Evolutionary conservation across 768 basidiomycete species (phyloP), one percentile per base, ranked within the genome.

Genomic region (Leccinum boreale): DNA sequence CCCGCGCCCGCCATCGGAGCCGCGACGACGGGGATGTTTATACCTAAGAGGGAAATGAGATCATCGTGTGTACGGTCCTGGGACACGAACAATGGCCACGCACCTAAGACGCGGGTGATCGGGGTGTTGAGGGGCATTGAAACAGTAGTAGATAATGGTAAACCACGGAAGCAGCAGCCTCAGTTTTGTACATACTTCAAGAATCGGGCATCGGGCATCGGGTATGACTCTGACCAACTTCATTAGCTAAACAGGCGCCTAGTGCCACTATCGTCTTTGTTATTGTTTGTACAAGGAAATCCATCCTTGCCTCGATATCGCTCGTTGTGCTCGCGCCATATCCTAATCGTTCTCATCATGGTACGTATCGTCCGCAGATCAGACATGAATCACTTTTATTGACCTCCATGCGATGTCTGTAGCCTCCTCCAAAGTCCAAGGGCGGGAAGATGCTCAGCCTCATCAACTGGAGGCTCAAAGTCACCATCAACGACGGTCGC

Each of bases 401-500:
- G 58, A 74, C 52, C 1, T 31, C 1, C 51, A 1, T 56, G 12
- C 39, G 57, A 47, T 23, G 4, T 24, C 42, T 42, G n/a, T 70
- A 93, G 92, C 89, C 91, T 80, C 92, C 94, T 63, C 94, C 94
- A 59, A 97, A 97, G 80, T 92, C 94, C 47, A 95, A 96, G 79
- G 94, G 94, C 71, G 94, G 95, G 73, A 94, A 95, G 82, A 97
- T 99, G 94, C 87, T 96, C 73, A 77, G 87, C 73, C 88, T 98
- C 78, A 85, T 99, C 80, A 94, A 98, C 78, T 98, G 96, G 91
- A 82, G 96, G 75, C 84, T 99, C 64, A 95, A 91, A 77, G 87
- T 98, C 58, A 97, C 94, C 58, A 87, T 98, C 76, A 97, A 89
- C 86, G 97, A 99, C 75, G 94, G 94, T 59, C 91, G 97, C 73